Base-by-base conservation (phyloP, 2,329 filamentous ascomycete species). In the Gaeumannomyces tritici region DNA sequence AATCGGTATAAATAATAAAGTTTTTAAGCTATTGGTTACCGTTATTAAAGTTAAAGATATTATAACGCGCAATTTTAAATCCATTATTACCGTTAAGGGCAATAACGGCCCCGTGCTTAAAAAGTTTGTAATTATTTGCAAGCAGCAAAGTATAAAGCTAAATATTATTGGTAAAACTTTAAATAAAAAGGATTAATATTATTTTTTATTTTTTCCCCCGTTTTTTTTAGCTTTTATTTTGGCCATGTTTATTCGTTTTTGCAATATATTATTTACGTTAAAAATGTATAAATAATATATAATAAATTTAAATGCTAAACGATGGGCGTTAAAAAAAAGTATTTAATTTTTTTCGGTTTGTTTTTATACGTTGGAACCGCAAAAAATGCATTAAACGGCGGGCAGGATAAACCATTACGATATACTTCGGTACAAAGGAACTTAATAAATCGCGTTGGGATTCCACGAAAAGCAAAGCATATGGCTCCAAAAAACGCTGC, bases 1-100 rank as follows among this genome's bases (percentile, higher is more conserved):
- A 51, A 12, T 61, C 21, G 60, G 60, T 12, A 76, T 73, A 0
- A 79, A 81, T 60, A 78, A 78, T 2, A 77, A 79, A 65, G 76
- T 80, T 55, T 74, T 73, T 0, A 79, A 81, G 55, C 65, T 81
- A 15, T 67, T 81, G 26, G 73, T 75, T 18, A 74, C 74, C 65
- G 73, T 72, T 27, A 70, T 81, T 4, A 68, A 78, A 66, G 77
- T 31, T n/a, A 55, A 56, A 28, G n/a, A 71, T 27, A 70, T 77
- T 29, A 71, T 74, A 18, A 76, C 76, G 2, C 69, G 70, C 51
- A 74, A 76, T 29, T 67, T 77, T 63, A 72, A 70, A 57, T 69
- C 70, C n/a, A 64, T 79, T 21, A 73, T 76, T 35, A 72, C 78
- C 18, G 70, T 70, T 6, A 72, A 71, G 35, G 73, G 69, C 5